Conservation (phyloP, 306 rosid species). For the Calophaca sinica region DNA sequence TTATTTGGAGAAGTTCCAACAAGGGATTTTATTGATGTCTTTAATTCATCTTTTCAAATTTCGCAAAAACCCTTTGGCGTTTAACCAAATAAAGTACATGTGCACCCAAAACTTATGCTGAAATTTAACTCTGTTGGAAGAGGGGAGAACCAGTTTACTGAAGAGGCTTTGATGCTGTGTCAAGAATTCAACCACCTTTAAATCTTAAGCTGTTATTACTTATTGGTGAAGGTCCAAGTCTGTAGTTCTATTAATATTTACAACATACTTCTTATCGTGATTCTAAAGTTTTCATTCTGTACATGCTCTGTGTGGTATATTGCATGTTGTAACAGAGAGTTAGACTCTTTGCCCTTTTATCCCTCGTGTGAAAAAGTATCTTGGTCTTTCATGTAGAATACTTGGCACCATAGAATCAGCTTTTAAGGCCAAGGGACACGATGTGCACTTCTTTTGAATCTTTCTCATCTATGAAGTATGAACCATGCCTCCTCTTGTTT, state of each 20-base stretch:
- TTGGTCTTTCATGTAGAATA: constrained; percentile 24
- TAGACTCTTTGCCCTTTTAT: constrained; percentile 18
- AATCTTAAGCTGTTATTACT: not conserved
- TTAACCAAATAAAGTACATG: constrained; percentile 13
- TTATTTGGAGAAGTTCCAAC: not conserved
- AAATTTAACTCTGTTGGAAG: not conserved
- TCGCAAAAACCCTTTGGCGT: not conserved
- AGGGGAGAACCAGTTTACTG: not conserved
- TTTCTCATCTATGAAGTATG: constrained; percentile 20
- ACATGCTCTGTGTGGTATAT: constrained; percentile 9
- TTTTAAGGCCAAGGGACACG: constrained; percentile 25
- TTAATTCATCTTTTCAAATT: not conserved
- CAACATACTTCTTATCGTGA: constrained; percentile 11
- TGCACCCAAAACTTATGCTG: constrained; percentile 10
- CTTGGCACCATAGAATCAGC: constrained; percentile 34
- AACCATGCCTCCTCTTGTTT: constrained; percentile 32
- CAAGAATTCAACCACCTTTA: constrained; percentile 13
- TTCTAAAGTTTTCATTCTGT: constrained; percentile 12
- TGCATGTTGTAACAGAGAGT: constrained; percentile 1
- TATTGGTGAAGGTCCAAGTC: constrained; percentile 28
- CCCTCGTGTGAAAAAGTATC: constrained; percentile 6
- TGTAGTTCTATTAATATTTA: constrained; percentile 12
- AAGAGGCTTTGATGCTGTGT: constrained; percentile 13
- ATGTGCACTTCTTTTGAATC: constrained; percentile 26
- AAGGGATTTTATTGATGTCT: not conserved